Base-by-base conservation (phyloP, 179 eudicot genomes). In the Actinidia polygama region DNA sequence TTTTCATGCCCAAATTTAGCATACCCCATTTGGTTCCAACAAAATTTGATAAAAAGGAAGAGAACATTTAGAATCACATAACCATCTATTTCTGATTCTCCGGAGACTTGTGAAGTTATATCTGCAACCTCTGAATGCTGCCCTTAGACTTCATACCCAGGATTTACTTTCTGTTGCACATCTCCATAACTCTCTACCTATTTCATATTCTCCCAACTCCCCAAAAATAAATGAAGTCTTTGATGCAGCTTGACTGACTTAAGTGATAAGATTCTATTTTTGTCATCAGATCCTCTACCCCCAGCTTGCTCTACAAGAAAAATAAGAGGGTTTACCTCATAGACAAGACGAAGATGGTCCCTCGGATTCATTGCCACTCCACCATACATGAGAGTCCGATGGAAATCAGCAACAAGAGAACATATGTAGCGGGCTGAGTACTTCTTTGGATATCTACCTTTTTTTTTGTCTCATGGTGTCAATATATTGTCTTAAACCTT, bases 341-440 rank as follows among this genome's bases (percentile, higher is more conserved):
- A 97, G 36, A 97, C 97, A 21, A 97, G 91, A 49, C 99, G 98
- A 79, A 97, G 99, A 91, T 97, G 99, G 85, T 93, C 92, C 88
- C 99, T 89, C 46, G 98, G 99, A 78, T 97, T 97, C 99, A 95
- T 95, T 77, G 98, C 97, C 69, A 93, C 91, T 76, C 99, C 99
- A 67, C 99, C 99, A 55, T 97, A 97, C 79, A 95, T 66, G 62
- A 97, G 84, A 73, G 99, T 97, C 61, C 99, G 85, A 79, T 97
- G 99, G 79, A 97, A 95, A 92, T 95, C 99, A 78, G 99, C 99
- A 82, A 95, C 99, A 77, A 97, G 88, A n/a, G 98, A 97, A 81
- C 98, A 97, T 83, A 97, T 93, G 80, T 97, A 97, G 23, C 99
- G 92, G 10, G 98, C 98, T 23, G 98, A 97, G 81, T 97, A 97